These are phyloP conservation scores for Annona squamosa DNA, from an alignment of 164 flowering plant genomes.

Conservation along the genomic window DNA sequence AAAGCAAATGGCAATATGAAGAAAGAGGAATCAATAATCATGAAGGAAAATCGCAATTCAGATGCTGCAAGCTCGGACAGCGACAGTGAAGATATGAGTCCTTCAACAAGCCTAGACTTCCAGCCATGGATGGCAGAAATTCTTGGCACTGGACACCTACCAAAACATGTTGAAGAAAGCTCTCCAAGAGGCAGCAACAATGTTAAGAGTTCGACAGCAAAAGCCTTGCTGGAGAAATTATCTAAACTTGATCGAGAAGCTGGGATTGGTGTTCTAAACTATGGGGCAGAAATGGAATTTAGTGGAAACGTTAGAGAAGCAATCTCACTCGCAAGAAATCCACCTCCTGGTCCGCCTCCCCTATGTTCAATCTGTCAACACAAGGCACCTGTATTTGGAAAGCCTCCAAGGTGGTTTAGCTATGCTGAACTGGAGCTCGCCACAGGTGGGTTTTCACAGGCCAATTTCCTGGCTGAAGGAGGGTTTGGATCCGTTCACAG, in stretches of 20 bases:
- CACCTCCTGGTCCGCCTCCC: conserved; percentile 76
- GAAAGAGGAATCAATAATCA: conserved; percentile 18
- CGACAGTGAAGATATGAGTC: conserved; percentile 38
- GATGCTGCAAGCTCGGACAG: conserved; percentile 57
- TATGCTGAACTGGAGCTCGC: conserved; percentile 74
- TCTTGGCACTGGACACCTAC: conserved; percentile 25
- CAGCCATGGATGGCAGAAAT: conserved; percentile 49
- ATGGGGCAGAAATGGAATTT: conserved; percentile 28
- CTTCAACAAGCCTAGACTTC: conserved; percentile 29
- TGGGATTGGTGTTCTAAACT: conserved; percentile 29
- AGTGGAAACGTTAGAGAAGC: conserved; percentile 53
- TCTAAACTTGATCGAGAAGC: conserved; percentile 37
- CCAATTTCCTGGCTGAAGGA: conserved; percentile 93
- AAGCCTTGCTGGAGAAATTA: conserved; percentile 36
- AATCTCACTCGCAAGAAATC: conserved; percentile 43
- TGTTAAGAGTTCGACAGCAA: conserved; percentile 27
- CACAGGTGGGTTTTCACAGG: conserved; percentile 68
- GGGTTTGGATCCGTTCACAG: conserved; percentile 93
- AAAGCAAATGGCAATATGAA: conserved; percentile 31
- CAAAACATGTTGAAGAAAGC: conserved; percentile 22
- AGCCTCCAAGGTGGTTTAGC: conserved; percentile 77
- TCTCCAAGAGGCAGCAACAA: conserved; percentile 21
- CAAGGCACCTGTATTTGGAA: conserved; percentile 75
- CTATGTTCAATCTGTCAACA: conserved; percentile 83
- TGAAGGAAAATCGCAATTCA: conserved; percentile 18